Evolutionary conservation across 169 alveolate genomes (phyloP), one percentile per base, ranked within the genome.

Genomic region (Babesia caballi): DNA sequence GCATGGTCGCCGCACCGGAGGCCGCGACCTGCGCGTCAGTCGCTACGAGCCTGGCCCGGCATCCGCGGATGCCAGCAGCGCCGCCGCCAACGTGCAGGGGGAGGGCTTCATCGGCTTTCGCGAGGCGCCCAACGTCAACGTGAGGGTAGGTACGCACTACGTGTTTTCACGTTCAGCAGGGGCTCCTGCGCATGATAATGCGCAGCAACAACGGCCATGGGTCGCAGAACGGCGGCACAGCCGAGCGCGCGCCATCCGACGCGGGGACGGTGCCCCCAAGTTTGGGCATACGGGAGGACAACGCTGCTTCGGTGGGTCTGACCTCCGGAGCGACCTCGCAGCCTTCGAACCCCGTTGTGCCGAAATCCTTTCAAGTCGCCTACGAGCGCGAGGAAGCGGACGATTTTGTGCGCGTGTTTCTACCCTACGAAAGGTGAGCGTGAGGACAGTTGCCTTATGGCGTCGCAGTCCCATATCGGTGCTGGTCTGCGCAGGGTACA

Each of bases 361-460:
- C 7, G 44, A 17, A 17, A 12, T 4, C 28, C 15, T 49, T 74
- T 23, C 23, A 17, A 21, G 38, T 63, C 19, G 67, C 75, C 23
- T 61, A 67, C 42, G 70, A 44, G 30, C 42, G 57, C 2, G 85
- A 50, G 2, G 78, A 66, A 19, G 12, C 38, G 9, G 82, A 60
- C 27, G 73, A 35, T 4, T 77, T 32, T 40, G 49, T 59, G 8
- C 32, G 65, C 33, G 82, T 77, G 21, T 71, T 60, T 32, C 49
- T 77, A 19, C 85, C 85, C 17, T 77, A 77, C 36, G 85, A 77
- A 53, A 77, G 85, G 85, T 77, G 23, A 38, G 70, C 6, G 11
- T 38, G 21, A 15, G 36, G 2, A 12, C 38, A 21, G 28, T 25
- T 19, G 0, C 4, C 17, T 6, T 47, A 21, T 23, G 25, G 19